Evolutionary conservation across 225 moss, liverwort and hornwort species (phyloP).

Genomic region (Bryoerythrophyllum caledonicum): DNA sequence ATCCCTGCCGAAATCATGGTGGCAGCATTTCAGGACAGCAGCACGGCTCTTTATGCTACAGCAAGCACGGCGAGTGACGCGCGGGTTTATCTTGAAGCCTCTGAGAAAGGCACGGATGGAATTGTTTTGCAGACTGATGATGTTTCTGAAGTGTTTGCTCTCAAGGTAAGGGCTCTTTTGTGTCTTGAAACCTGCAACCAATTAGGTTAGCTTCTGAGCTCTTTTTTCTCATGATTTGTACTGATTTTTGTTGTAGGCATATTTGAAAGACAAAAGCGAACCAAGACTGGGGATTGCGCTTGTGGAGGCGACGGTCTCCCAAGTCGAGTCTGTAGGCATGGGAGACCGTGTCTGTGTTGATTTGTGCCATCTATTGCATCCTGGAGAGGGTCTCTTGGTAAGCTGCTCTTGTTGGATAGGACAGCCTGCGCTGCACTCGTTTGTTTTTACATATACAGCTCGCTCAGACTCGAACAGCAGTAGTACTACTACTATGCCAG

Average conservation of each 20-base stretch:
- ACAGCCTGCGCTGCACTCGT: conserved; percentile 17
- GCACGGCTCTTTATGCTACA: conserved; percentile 68
- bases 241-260: conserved; percentile 30
- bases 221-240: background rate
- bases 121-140: conserved; percentile 47
- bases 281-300: conserved; percentile 49
- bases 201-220: background rate
- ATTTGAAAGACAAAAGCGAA: conserved; percentile 54
- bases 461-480: conserved; percentile 3
- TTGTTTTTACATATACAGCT: background rate
- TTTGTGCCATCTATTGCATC: conserved; percentile 74
- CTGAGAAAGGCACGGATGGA: conserved; percentile 46
- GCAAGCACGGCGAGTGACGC: conserved; percentile 72
- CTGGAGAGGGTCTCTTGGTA: conserved; percentile 92
- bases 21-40: conserved; percentile 78
- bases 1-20: conserved; percentile 82
- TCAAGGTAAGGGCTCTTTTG: conserved; percentile 30
- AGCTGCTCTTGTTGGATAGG: conserved; percentile 23
- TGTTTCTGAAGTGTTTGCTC: conserved; percentile 41
- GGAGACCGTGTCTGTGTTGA: conserved; percentile 92
- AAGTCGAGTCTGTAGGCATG: conserved; percentile 73
- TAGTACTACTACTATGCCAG: background rate
- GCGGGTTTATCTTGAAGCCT: conserved; percentile 77
- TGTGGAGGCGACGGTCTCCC: conserved; percentile 57
- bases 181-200: background rate